Evolutionary conservation across 1,284 basidiomycete species (phyloP), one percentile per base, ranked within the genome.

Genomic region (Cutaneotrichosporon sp.): DNA sequence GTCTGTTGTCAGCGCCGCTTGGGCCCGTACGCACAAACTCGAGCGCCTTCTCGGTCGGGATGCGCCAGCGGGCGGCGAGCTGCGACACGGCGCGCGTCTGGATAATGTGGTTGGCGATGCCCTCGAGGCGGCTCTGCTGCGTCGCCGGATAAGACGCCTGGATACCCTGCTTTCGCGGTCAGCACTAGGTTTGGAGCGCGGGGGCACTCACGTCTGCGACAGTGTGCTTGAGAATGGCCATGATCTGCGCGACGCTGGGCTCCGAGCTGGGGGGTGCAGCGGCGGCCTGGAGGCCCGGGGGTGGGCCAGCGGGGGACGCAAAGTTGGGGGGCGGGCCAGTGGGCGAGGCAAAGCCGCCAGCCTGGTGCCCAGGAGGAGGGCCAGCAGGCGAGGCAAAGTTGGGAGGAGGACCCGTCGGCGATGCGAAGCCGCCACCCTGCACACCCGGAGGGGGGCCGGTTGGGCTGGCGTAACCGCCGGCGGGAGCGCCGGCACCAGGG

Each of bases 11-110:
- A 25, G 20, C 34, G 10, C n/a, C 11, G 6, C 4, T n/a, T 31
- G n/a, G 8, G 20, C 4, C 14, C n/a, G 18, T 7, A 52, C 58
- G 25, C 33, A 59, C 56, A 36, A 62, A 58, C 47, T 82, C 81
- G 46, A 75, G 71, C 1, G 80, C 81, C 38, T 81, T 70, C 67
- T 82, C 81, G 29, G 71, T 69, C 9, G 81, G 79, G 50, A 82
- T 71, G 33, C 74, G 64, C 81, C 80, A 82, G 49, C 79, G 78
- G 4, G 59, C 33, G n/a, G 79, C 77, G 49, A 82, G 71, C 62
- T 72, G 71, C 46, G 73, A 66, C 4, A 82, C 67, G 0, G 75
- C 76, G 42, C 79, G 80, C 1, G 75, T 74, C 11, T 70, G 67
- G 4, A 76, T 75, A 45, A 82, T 76, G 45, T 72, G 71, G 52